These are phyloP conservation scores for Dissoconium aciculare DNA, from an alignment of 2,329 filamentous ascomycete genomes.

Conservation along the genomic window DNA sequence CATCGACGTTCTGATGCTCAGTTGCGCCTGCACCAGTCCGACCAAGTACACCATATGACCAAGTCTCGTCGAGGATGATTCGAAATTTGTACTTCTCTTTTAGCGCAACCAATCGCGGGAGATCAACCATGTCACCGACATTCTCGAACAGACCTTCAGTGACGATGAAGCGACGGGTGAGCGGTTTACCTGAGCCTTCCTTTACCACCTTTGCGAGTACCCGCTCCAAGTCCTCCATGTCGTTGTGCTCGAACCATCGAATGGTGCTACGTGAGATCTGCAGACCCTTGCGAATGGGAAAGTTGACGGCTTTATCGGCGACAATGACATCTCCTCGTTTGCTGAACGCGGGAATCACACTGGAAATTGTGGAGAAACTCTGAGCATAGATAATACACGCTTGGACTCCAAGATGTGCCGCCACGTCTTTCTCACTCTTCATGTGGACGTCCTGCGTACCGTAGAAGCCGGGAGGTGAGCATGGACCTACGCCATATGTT, in stretches of 20 bases:
- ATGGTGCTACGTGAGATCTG: conserved; percentile 86
- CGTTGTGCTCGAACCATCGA: conserved; percentile 87
- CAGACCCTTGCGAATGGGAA: conserved; percentile 82
- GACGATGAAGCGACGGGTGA: conserved; percentile 88
- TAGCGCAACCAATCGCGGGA: conserved; percentile 82
- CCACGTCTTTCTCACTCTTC: conserved; percentile 89
- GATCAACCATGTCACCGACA: conserved; percentile 65
- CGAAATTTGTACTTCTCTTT: conserved; percentile 97
- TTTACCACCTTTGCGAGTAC: conserved; percentile 73
- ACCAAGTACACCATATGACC: conserved; percentile 90
- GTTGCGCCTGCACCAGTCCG: conserved; percentile 83
- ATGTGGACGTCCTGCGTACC: conserved; percentile 97
- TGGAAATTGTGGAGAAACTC: conserved; percentile 91
- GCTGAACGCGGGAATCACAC: conserved; percentile 89
- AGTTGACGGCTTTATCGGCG: conserved; percentile 85
- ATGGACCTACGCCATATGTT: conserved; percentile 91
- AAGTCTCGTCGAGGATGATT: conserved; percentile 91
- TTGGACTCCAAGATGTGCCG: conserved; percentile 71
- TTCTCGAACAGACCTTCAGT: conserved; percentile 92
- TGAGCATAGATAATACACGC: conserved; percentile 92
- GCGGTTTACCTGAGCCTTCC: conserved; percentile 73
- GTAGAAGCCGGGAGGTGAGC: conserved; percentile 94
- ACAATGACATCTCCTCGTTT: conserved; percentile 97
- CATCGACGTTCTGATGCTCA: conserved; percentile 91
- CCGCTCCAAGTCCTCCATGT: conserved; percentile 82